Evolutionary conservation across 2,329 filamentous ascomycete species (phyloP).

Genomic region (Ascochyta koolunga): DNA sequence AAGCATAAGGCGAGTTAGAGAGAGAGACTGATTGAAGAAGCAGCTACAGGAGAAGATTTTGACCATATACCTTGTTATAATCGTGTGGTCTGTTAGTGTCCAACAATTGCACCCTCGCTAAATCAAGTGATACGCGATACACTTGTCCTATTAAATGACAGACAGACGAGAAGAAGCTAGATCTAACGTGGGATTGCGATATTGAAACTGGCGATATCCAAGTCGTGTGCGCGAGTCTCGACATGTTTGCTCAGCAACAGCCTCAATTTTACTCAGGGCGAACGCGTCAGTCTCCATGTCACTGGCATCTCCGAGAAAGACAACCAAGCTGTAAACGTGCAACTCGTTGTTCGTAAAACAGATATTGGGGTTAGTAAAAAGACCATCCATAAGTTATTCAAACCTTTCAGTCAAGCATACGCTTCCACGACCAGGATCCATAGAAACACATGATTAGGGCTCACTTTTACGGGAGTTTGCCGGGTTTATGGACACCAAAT

Average conservation of each 20-base stretch:
- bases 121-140: constrained; percentile 61
- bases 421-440: constrained; percentile 32
- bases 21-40: no score
- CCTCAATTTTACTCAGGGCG: constrained; percentile 49
- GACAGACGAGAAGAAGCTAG: constrained; percentile 51
- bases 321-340: constrained; percentile 27
- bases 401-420: constrained; percentile 25
- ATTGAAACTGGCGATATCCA: constrained; percentile 55
- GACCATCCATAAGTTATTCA: constrained; percentile 31
- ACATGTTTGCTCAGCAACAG: constrained; percentile 47
- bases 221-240: constrained; percentile 43
- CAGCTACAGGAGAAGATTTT: no score
- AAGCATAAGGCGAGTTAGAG: no score
- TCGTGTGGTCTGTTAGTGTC: no score
- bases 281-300: not conserved
- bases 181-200: constrained; percentile 62
- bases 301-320: not conserved
- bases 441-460: constrained; percentile 46
- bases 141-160: constrained; percentile 46
- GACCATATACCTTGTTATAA: no score
- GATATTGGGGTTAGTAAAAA: constrained; percentile 39
- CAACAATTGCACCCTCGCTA: constrained; percentile 55
- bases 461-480: constrained; percentile 47
- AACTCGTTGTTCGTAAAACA: constrained; percentile 36
- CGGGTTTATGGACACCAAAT: constrained; percentile 45